phyloP scores from a whole-genome alignment of 352 stramenopile genomes.

The Pythium folliculosum region DNA sequence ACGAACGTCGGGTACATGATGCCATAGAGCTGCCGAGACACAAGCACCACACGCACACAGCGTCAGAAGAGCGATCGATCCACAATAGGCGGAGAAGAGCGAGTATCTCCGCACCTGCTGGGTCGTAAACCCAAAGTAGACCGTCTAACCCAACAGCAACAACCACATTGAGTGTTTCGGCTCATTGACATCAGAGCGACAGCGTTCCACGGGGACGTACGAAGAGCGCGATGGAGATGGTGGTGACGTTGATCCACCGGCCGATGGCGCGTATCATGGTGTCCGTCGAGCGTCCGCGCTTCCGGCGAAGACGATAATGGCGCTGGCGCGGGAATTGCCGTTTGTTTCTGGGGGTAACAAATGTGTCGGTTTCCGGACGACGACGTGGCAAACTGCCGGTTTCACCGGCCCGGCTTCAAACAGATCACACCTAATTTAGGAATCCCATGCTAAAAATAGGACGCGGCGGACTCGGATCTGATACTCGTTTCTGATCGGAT shows the following conservation, averaged over 20 bases:
- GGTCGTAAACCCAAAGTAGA: slow-evolving; percentile 60
- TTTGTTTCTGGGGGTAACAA: too few relatives aligned
- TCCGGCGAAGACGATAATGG: too few relatives aligned
- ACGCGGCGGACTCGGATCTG: neutral
- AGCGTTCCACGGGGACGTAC: slow-evolving; percentile 45
- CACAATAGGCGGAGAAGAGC: neutral
- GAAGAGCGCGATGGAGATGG: slow-evolving; percentile 57
- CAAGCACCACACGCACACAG: neutral
- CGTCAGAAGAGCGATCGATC: neutral
- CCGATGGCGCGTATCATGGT: slow-evolving; percentile 15
- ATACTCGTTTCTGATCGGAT: slow-evolving; percentile 7
- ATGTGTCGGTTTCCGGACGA: too few relatives aligned
- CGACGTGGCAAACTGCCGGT: too few relatives aligned
- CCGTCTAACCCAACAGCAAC: too few relatives aligned
- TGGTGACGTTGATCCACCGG: slow-evolving; percentile 60
- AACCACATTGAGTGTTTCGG: too few relatives aligned
- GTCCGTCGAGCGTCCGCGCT: too few relatives aligned
- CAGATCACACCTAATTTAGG: too few relatives aligned
- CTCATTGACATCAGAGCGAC: too few relatives aligned
- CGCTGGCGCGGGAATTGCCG: too few relatives aligned
- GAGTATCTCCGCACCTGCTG: slow-evolving; percentile 36
- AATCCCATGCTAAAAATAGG: too few relatives aligned
- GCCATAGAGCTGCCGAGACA: slow-evolving; percentile 46
- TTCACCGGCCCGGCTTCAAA: too few relatives aligned
- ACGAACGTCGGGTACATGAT: slow-evolving; percentile 77